Conservation (phyloP, 306 rosid genomes). For the Lablab purpureus region DNA sequence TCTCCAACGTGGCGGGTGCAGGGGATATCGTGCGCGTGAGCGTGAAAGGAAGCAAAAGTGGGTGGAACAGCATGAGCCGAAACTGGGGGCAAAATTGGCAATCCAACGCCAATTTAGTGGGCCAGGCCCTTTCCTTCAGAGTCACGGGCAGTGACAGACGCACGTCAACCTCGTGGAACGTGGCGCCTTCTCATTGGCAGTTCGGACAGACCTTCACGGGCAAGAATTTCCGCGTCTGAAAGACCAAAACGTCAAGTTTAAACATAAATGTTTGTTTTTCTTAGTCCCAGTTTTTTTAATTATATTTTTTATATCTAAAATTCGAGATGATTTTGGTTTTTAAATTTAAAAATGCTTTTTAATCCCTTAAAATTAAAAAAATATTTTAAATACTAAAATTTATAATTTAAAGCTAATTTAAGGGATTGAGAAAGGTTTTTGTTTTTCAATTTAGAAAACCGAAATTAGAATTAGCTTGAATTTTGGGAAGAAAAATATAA, state of each 20-base stretch:
- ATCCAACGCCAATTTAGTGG: slow-evolving; percentile 74
- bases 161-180: slow-evolving; percentile 69
- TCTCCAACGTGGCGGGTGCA: slow-evolving; percentile 90
- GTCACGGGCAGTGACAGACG: slow-evolving; percentile 82
- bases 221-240: slow-evolving; percentile 76
- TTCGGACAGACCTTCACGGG: slow-evolving; percentile 81
- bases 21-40: slow-evolving; percentile 78
- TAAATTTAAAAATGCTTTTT: too few relatives aligned
- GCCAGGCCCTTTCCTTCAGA: slow-evolving; percentile 75
- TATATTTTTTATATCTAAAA: too few relatives aligned
- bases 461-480: too few relatives aligned
- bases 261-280: neutral
- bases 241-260: neutral
- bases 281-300: too few relatives aligned
- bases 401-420: too few relatives aligned
- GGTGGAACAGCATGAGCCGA: slow-evolving; percentile 73
- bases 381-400: too few relatives aligned
- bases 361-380: too few relatives aligned
- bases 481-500: too few relatives aligned
- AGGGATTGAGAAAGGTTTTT: too few relatives aligned
- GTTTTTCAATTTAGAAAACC: too few relatives aligned
- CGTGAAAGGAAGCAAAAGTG: slow-evolving; percentile 65
- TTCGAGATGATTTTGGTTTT: too few relatives aligned
- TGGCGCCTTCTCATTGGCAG: slow-evolving; percentile 81
- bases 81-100: slow-evolving; percentile 98